phyloP scores from a whole-genome alignment of 2,329 filamentous ascomycete species.

The Pyricularia pennisetigena region DNA sequence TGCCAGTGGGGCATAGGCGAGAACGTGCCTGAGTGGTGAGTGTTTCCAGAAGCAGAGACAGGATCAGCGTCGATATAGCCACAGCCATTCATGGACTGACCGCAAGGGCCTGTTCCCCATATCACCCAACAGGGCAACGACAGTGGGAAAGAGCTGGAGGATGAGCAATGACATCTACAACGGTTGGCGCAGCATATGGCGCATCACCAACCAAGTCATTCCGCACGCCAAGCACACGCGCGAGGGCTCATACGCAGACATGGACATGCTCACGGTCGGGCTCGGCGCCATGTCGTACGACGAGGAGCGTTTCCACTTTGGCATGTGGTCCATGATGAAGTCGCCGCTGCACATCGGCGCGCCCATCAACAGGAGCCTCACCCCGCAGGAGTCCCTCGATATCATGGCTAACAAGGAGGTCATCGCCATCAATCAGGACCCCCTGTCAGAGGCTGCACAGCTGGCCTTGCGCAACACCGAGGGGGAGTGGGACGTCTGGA shows the following conservation, averaged over 20 bases:
- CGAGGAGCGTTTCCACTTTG: constrained; percentile 42
- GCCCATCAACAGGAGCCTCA: constrained; percentile 25
- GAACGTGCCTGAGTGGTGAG: constrained; percentile 21
- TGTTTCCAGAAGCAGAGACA: background rate
- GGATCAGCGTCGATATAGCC: background rate
- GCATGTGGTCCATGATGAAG: constrained; percentile 41
- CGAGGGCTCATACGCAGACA: constrained; percentile 37
- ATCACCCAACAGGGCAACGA: constrained; percentile 19
- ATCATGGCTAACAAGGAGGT: constrained; percentile 41
- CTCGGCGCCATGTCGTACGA: constrained; percentile 30
- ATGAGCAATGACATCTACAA: constrained; percentile 45
- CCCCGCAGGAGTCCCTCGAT: constrained; percentile 27
- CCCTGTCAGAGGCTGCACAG: constrained; percentile 38
- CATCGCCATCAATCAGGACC: constrained; percentile 48
- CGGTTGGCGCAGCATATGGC: constrained; percentile 38
- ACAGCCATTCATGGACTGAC: background rate
- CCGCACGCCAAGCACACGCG: constrained; percentile 33
- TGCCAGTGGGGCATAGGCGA: constrained; percentile 43
- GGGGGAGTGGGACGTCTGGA: constrained; percentile 41
- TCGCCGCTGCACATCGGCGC: constrained; percentile 38
- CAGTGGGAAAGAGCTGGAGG: constrained; percentile 35
- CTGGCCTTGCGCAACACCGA: constrained; percentile 36
- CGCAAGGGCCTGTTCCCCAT: constrained; percentile 11
- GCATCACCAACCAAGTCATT: constrained; percentile 40
- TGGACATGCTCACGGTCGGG: constrained; percentile 43